Conservation (phyloP, 73 alveolate genomes). For the Paramecium bursaria region DNA sequence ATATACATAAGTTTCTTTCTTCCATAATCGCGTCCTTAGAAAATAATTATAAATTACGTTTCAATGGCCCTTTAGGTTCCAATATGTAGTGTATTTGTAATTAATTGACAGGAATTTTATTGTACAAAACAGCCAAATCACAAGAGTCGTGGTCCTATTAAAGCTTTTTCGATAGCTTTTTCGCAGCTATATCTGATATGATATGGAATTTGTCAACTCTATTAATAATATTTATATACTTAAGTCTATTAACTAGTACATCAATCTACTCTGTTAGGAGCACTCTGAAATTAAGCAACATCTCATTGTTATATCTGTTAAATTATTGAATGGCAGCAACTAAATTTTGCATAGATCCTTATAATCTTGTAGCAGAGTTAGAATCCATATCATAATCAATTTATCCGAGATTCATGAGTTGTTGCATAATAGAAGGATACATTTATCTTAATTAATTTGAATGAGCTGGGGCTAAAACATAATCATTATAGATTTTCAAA, state of each 20-base stretch:
- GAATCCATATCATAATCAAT: constrained; percentile 54
- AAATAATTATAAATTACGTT: background rate
- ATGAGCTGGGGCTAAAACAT: constrained; percentile 60
- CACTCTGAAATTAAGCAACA: constrained; percentile 3
- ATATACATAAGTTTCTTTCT: constrained; percentile 22
- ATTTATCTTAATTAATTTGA: constrained; percentile 7
- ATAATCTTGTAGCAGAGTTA: constrained; percentile 22
- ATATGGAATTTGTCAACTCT: constrained; percentile 30
- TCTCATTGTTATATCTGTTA: constrained; percentile 23
- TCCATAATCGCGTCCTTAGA: constrained; percentile 54
- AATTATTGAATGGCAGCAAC: background rate
- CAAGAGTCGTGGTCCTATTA: constrained; percentile 3
- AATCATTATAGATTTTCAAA: constrained; percentile 16
- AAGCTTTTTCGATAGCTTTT: background rate
- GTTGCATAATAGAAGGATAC: background rate
- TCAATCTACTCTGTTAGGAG: background rate
- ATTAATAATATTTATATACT: background rate
- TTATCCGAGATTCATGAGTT: background rate
- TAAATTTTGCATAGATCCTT: constrained; percentile 1
- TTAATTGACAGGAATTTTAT: background rate
- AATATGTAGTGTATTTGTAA: constrained; percentile 3
- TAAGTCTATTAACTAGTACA: constrained; percentile 6
- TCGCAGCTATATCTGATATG: constrained; percentile 25
- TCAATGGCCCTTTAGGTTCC: background rate
- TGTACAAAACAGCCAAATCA: constrained; percentile 38